These are phyloP conservation scores for Lactarius akahatsu DNA, from an alignment of 768 basidiomycete genomes.

Conservation along the genomic window DNA sequence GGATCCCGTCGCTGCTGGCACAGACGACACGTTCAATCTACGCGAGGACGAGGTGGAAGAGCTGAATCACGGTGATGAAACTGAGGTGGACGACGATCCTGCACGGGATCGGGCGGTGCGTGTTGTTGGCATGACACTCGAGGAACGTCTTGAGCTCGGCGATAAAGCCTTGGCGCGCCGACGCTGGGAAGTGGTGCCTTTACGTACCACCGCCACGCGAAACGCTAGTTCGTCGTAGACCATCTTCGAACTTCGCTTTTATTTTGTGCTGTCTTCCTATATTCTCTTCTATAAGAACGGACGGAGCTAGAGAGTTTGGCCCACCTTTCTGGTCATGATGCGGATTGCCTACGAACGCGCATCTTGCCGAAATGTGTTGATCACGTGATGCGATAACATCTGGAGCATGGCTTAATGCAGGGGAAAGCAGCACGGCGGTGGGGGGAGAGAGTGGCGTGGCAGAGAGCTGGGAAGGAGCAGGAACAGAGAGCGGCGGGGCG, in stretches of 20 bases:
- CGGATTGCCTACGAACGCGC: too few species aligned
- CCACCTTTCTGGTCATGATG: not conserved
- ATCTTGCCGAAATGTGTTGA: too few species aligned
- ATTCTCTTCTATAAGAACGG: not conserved
- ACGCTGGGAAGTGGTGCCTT: conserved; percentile 49
- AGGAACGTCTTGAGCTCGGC: conserved; percentile 37
- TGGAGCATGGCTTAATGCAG: not conserved
- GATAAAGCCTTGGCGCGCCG: conserved; percentile 42
- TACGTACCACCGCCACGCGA: conserved; percentile 37
- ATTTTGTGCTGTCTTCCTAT: not conserved
- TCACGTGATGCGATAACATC: too few species aligned
- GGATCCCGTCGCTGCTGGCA: conserved; percentile 30
- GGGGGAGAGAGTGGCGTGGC: too few species aligned
- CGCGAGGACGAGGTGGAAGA: conserved; percentile 77
- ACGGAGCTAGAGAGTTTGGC: not conserved
- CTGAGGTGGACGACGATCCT: conserved; percentile 71
- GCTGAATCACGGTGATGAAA: conserved; percentile 74
- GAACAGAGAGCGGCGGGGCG: too few species aligned
- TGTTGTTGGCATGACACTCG: conserved; percentile 50
- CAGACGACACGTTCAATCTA: conserved; percentile 46
- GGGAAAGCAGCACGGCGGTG: too few species aligned
- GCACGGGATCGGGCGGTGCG: conserved; percentile 57
- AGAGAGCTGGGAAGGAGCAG: too few species aligned
- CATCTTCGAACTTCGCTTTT: not conserved
- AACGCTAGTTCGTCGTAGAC: not conserved